Evolutionary conservation across 2,329 filamentous ascomycete species (phyloP), one percentile per base, ranked within the genome.

Genomic region (Esteya vermicola): DNA sequence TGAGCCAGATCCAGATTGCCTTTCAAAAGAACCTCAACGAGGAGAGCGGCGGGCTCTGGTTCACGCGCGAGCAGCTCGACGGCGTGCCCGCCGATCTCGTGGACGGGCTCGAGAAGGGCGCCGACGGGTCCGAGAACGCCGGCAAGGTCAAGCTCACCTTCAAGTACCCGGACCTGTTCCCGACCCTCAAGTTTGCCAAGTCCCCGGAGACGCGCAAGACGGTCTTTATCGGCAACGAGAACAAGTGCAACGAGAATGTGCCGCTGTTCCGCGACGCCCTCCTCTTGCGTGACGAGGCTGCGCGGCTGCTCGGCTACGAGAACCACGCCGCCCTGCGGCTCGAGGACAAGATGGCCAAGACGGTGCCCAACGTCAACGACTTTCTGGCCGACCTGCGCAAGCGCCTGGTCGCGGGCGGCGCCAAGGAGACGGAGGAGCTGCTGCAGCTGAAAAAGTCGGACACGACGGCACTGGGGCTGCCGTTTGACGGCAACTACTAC

Each of bases 271-370:
- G 72, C 47, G 81, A 88, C 54, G 74, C 81, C 23, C 68, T 91
- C 38, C 59, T 78, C 10, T 72, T 89, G 21, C 77, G 85, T 9
- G 82, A 89, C 50, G 82, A 89, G 57, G 79, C 76, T 16, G 85
- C 84, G 12, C 73, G 81, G 38, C 67, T 89, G 36, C 67, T 89
- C 1, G 82, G 82, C 12, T 91, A 86, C 57, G 68, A 74, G 6
- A 76, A 85, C 53, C 81, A 89, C 54, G 84, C 84, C 16, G 71
- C 77, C 36, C 78, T 86, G 57, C 66, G 73, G 35, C 79, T 91
- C 30, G 81, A 86, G 52, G 76, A 84, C 51, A 89, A 86, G 69
- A 91, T 91, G 84, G 82, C 83, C 35, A 86, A 88, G 66, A 77
- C 70, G 1, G 70, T 81, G 2, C 68, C 75, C 52, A 81, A 72